Conservation (phyloP, 2,329 filamentous ascomycete species). For the Huntiella savannae region DNA sequence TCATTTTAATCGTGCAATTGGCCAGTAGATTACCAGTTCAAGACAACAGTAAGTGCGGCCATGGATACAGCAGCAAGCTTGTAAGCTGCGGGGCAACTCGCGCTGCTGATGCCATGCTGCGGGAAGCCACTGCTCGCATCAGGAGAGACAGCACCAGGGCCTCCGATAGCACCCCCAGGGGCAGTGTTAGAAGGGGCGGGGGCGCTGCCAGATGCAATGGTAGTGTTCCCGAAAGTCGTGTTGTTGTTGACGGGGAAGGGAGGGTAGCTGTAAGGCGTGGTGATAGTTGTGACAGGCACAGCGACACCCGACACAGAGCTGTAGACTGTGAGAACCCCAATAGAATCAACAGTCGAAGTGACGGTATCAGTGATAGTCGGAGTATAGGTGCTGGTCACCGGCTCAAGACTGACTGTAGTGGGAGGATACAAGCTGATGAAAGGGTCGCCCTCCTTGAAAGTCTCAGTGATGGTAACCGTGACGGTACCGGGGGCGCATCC, state of each 20-base stretch:
- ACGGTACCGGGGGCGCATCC: neutral
- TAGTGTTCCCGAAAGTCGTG: slow-evolving; percentile 2
- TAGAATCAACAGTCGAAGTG: slow-evolving; percentile 4
- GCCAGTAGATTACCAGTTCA: no score
- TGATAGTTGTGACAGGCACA: slow-evolving; percentile 8
- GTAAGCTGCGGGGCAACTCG: neutral
- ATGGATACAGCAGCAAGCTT: neutral
- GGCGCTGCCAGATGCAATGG: neutral
- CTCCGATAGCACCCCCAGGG: neutral
- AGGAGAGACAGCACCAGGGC: neutral
- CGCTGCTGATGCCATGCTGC: neutral
- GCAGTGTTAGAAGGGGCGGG: neutral
- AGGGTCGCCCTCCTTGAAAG: neutral
- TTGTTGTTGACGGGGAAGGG: slow-evolving; percentile 8
- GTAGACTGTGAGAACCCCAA: slow-evolving; percentile 7
- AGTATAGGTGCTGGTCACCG: slow-evolving; percentile 8
- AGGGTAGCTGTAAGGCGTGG: slow-evolving; percentile 7
- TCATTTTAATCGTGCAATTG: no score
- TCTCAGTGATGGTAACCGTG: slow-evolving; percentile 11
- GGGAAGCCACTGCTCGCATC: neutral
- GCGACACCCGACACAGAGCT: slow-evolving; percentile 6
- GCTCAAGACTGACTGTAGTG: neutral
- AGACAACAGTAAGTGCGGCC: no score
- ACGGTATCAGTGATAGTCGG: slow-evolving; percentile 5
- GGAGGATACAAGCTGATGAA: slow-evolving; percentile 6